Evolutionary conservation across 2,329 filamentous ascomycete species (phyloP).

Genomic region (Plectosphaerella sp.): DNA sequence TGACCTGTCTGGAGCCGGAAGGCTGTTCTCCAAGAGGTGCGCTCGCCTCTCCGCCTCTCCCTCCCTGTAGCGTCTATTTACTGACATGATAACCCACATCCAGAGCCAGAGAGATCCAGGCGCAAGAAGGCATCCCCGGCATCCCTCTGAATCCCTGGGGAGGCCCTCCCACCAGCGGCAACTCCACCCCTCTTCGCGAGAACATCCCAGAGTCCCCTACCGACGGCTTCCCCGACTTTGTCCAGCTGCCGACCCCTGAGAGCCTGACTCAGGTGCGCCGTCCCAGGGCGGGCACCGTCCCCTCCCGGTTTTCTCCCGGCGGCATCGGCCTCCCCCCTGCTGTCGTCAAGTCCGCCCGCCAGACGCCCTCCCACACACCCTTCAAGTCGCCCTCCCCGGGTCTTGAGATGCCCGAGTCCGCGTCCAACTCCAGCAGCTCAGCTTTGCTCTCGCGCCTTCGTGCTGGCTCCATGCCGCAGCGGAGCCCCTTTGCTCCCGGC

Average conservation of each 20-base stretch:
- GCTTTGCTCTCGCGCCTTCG: slow-evolving; percentile 79
- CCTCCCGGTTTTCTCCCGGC: slow-evolving; percentile 84
- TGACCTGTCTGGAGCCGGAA: slow-evolving; percentile 67
- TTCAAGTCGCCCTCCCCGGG: slow-evolving; percentile 67
- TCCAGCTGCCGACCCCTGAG: slow-evolving; percentile 64
- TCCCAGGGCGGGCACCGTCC: slow-evolving; percentile 90
- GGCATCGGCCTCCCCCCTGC: slow-evolving; percentile 54
- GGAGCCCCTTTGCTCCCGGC: slow-evolving; percentile 59
- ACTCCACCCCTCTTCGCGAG: slow-evolving; percentile 92
- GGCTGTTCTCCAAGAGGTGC: slow-evolving; percentile 91
- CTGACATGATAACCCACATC: slow-evolving; percentile 10
- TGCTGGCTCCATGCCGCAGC: slow-evolving; percentile 91
- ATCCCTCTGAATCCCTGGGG: slow-evolving; percentile 76
- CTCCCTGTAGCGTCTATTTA: background rate
- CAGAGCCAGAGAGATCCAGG: slow-evolving; percentile 93
- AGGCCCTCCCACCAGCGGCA: slow-evolving; percentile 92
- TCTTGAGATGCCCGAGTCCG: slow-evolving; percentile 40
- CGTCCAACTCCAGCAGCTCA: slow-evolving; percentile 53
- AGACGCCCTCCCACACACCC: slow-evolving; percentile 81
- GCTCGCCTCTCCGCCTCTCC: slow-evolving; percentile 24
- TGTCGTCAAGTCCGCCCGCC: slow-evolving; percentile 74
- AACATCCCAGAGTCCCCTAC: slow-evolving; percentile 96
- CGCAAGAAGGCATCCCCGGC: slow-evolving; percentile 79
- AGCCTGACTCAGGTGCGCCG: slow-evolving; percentile 67
- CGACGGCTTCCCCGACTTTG: slow-evolving; percentile 91